Percentiles rank a stretch among this genome's conserved stretches.
Evolutionary conservation across 129 eudicot genomes (phyloP).

Genomic region (Arctium minus): DNA sequence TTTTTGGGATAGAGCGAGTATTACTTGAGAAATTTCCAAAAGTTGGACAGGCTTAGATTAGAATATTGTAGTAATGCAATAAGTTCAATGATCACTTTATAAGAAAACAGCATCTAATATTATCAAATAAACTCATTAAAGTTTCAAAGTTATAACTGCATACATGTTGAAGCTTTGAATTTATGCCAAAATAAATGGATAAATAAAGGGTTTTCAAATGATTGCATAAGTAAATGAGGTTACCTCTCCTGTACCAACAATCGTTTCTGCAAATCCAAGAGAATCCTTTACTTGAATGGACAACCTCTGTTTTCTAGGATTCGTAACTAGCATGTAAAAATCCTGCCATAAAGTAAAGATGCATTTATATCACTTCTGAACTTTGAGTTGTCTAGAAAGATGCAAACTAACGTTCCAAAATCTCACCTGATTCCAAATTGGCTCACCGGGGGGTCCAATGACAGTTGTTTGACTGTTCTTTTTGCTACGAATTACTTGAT

Average conservation of each 20-base stretch:
- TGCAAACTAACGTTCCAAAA: background rate
- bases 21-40: background rate
- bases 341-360: slow-evolving; percentile 49
- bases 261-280: slow-evolving; percentile 71
- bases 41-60: background rate
- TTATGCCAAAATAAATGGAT: background rate
- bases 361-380: background rate
- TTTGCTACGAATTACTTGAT: slow-evolving; percentile 94
- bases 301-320: slow-evolving; percentile 70
- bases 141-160: background rate
- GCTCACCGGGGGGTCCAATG: slow-evolving; percentile 93
- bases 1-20: background rate
- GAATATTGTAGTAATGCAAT: background rate
- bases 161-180: background rate
- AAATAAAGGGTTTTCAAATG: background rate
- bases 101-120: background rate
- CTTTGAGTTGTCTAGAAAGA: background rate
- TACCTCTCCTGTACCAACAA: slow-evolving; percentile 88
- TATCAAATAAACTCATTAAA: background rate
- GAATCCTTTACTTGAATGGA: slow-evolving; percentile 72
- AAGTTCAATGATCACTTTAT: slow-evolving; percentile 1
- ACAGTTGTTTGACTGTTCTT: slow-evolving; percentile 97
- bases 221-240: background rate
- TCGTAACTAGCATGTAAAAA: slow-evolving; percentile 85
- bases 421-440: slow-evolving; percentile 96